Evolutionary conservation across 1,139 yeast genomes (phyloP).

Genomic region (Sugiyamaella castrensis): DNA sequence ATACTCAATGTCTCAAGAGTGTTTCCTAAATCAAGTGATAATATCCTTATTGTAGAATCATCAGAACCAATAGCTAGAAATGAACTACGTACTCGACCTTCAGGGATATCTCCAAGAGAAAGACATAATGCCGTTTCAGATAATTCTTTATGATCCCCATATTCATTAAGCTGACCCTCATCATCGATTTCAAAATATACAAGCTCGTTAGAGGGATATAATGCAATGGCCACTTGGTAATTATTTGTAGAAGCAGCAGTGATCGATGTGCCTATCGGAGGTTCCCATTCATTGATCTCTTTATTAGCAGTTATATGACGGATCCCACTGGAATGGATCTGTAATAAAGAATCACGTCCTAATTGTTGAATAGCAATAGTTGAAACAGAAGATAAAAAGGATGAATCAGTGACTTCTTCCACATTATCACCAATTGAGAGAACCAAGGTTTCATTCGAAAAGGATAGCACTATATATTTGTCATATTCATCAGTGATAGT

Average conservation of each 20-base stretch:
- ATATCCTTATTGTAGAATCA: slow-evolving; percentile 66
- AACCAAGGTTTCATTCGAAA: slow-evolving; percentile 66
- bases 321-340: slow-evolving; percentile 71
- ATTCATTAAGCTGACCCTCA: slow-evolving; percentile 65
- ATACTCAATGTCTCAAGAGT: slow-evolving; percentile 61
- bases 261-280: slow-evolving; percentile 75
- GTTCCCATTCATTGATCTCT: slow-evolving; percentile 65
- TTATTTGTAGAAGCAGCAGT: slow-evolving; percentile 58
- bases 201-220: slow-evolving; percentile 64
- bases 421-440: slow-evolving; percentile 68
- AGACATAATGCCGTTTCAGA: slow-evolving; percentile 50
- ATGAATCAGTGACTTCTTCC: slow-evolving; percentile 69
- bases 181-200: slow-evolving; percentile 80
- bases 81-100: slow-evolving; percentile 49
- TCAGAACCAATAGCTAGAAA: slow-evolving; percentile 68
- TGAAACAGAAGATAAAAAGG: slow-evolving; percentile 52
- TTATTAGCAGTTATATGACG: slow-evolving; percentile 51
- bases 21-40: slow-evolving; percentile 62
- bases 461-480: slow-evolving; percentile 65
- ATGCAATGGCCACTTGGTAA: slow-evolving; percentile 64
- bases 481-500: slow-evolving; percentile 49
- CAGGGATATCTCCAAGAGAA: slow-evolving; percentile 53
- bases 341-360: slow-evolving; percentile 63
- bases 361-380: slow-evolving; percentile 72
- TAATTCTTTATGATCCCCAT: slow-evolving; percentile 59